phyloP scores from a whole-genome alignment of 2,329 filamentous ascomycete species.

The Westerdykella sp. region DNA sequence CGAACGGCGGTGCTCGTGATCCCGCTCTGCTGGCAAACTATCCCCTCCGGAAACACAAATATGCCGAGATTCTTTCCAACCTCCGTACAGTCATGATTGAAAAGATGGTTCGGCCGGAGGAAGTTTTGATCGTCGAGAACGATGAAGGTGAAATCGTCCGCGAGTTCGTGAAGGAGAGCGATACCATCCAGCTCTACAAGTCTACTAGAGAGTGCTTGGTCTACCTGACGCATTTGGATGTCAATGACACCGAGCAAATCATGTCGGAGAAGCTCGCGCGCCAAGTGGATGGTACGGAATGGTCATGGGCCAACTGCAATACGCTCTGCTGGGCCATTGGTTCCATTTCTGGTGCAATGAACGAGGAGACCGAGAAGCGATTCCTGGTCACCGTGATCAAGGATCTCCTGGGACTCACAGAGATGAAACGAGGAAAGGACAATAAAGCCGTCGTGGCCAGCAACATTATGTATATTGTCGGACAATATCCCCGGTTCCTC shows the following conservation, averaged over 20 bases:
- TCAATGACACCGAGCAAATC: slow-evolving; percentile 94
- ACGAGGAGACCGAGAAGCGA: slow-evolving; percentile 97
- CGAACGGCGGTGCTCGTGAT: slow-evolving; percentile 78
- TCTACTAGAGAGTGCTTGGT: slow-evolving; percentile 95
- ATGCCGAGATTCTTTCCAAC: slow-evolving; percentile 88
- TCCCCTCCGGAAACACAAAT: slow-evolving; percentile 95
- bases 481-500: slow-evolving; percentile 94
- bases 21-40: slow-evolving; percentile 81
- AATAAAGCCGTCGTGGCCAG: slow-evolving; percentile 98
- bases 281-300: slow-evolving; percentile 91
- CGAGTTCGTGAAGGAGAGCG: slow-evolving; percentile 98
- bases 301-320: slow-evolving; percentile 99
- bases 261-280: slow-evolving; percentile 98
- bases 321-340: slow-evolving; percentile 99
- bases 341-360: slow-evolving; percentile 98
- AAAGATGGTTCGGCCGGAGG: slow-evolving; percentile 98
- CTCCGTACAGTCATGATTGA: slow-evolving; percentile 98
- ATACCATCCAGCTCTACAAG: slow-evolving; percentile 98
- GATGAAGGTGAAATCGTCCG: slow-evolving; percentile 98
- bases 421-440: slow-evolving; percentile 99
- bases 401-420: slow-evolving; percentile 89
- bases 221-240: slow-evolving; percentile 94
- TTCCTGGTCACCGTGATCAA: slow-evolving; percentile 99
- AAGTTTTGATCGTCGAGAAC: slow-evolving; percentile 98
- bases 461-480: slow-evolving; percentile 99